Evolutionary conservation across 148 eudicot species (phyloP), one percentile per base, ranked within the genome.

Genomic region (Silene latifolia): DNA sequence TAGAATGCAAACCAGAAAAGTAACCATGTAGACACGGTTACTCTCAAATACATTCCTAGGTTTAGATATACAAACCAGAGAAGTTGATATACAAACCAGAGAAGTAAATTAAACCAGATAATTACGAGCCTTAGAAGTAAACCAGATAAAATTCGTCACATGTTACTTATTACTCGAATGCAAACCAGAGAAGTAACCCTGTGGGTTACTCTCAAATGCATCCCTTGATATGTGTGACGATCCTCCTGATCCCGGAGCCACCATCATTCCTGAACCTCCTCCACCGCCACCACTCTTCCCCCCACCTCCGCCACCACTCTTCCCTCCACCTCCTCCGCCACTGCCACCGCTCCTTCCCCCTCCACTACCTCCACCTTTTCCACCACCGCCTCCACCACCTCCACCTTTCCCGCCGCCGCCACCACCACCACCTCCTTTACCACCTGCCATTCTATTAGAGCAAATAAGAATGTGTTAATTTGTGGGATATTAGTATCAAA

Each of bases 381-480:
- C 74, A 0, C 74, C 78, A 1, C 69, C 67, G 47, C 82, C 35
- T n/a, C n/a, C n/a, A n/a, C n/a, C n/a, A n/a, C n/a, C n/a, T 32
- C 35, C 64, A n/a, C 75, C 64, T 15, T 39, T 18, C 10, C 79
- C 76, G 4, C 72, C 71, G 2, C 77, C 67, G 15, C 44, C 47
- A 2, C 81, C 62, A 5, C 69, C 51, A 0, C n/a, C n/a, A n/a
- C n/a, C n/a, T n/a, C 66, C 56, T 6, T 59, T 39, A 11, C 74
- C 74, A 12, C 29, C 24, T 0, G 58, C 58, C 0, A 70, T 62
- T 18, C 60, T 56, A 15, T 56, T 14, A 56, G 60, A 39, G 8
- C 44, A 39, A 39, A 39, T 39, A 39, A 39, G 5, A 56, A n/a
- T n/a, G 60, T 18, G 60, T 15, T 56, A 15, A 5, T 56, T 18